phyloP scores from a whole-genome alignment of 2,329 filamentous ascomycete species.

The Graphilbum ipis-grandicollis region DNA sequence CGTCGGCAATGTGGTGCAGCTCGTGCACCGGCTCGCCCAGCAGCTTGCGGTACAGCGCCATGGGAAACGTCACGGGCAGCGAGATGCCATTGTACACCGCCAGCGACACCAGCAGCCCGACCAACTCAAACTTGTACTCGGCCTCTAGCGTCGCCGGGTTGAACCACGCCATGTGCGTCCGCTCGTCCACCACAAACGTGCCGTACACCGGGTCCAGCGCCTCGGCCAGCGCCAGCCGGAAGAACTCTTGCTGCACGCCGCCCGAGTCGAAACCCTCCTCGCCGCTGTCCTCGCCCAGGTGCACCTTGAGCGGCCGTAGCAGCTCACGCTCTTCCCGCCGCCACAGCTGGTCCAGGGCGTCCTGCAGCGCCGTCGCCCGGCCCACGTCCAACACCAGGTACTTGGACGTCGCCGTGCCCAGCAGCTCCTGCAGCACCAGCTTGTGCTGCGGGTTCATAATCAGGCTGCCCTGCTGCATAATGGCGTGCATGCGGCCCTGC shows the following conservation, averaged over 20 bases:
- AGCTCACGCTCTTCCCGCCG: conserved; percentile 67
- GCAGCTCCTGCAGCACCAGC: conserved; percentile 40
- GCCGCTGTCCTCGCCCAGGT: conserved; percentile 63
- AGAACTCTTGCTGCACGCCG: conserved; percentile 93
- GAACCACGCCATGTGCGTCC: conserved; percentile 77
- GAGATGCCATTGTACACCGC: conserved; percentile 90
- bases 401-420: conserved; percentile 50
- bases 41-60: conserved; percentile 67
- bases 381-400: conserved; percentile 56
- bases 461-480: conserved; percentile 34
- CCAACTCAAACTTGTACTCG: conserved; percentile 75
- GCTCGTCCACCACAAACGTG: conserved; percentile 60
- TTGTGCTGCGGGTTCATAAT: conserved; percentile 41
- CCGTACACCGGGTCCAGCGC: conserved; percentile 64
- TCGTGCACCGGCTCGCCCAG: conserved; percentile 51
- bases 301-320: conserved; percentile 71
- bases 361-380: conserved; percentile 46
- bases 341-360: conserved; percentile 82
- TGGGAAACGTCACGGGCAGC: conserved; percentile 75
- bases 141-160: conserved; percentile 66
- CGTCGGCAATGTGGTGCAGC: conserved; percentile 64
- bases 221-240: conserved; percentile 66
- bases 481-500: conserved; percentile 36
- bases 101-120: conserved; percentile 75
- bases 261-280: conserved; percentile 89